Evolutionary conservation across 1,139 yeast species (phyloP).

Genomic region (Geotrichum reessii): DNA sequence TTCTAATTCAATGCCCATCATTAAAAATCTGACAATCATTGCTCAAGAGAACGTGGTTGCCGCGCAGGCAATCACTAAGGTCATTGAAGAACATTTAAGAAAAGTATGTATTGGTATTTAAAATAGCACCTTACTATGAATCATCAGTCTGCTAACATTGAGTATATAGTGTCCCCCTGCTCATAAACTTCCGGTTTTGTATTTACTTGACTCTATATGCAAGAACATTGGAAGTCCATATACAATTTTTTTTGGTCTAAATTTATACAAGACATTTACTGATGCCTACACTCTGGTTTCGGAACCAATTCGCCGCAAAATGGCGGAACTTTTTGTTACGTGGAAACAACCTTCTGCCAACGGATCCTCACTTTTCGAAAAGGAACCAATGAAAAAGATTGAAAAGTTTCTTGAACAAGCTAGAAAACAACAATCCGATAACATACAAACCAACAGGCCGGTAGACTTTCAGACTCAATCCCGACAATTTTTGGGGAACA

Average conservation of each 20-base stretch:
- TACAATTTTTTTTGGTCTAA: slow-evolving; percentile 63
- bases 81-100: slow-evolving; percentile 59
- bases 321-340: slow-evolving; percentile 73
- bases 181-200: slow-evolving; percentile 77
- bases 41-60: slow-evolving; percentile 77
- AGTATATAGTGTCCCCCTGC: slow-evolving; percentile 54
- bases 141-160: slow-evolving; percentile 1
- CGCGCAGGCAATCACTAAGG: slow-evolving; percentile 72
- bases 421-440: slow-evolving; percentile 35
- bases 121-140: not conserved
- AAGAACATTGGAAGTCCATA: slow-evolving; percentile 89
- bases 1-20: slow-evolving; percentile 84
- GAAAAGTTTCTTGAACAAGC: slow-evolving; percentile 66
- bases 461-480: slow-evolving; percentile 6
- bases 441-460: slow-evolving; percentile 6
- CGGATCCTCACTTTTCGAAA: slow-evolving; percentile 50
- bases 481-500: slow-evolving; percentile 15
- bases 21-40: slow-evolving; percentile 74
- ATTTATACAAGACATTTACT: slow-evolving; percentile 62
- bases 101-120: slow-evolving; percentile 41
- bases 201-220: slow-evolving; percentile 86
- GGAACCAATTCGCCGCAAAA: slow-evolving; percentile 65
- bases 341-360: slow-evolving; percentile 62
- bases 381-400: slow-evolving; percentile 62
- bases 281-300: slow-evolving; percentile 73